These are phyloP conservation scores for Candida gorgasii DNA, from an alignment of 805 yeast genomes.

Conservation along the genomic window DNA sequence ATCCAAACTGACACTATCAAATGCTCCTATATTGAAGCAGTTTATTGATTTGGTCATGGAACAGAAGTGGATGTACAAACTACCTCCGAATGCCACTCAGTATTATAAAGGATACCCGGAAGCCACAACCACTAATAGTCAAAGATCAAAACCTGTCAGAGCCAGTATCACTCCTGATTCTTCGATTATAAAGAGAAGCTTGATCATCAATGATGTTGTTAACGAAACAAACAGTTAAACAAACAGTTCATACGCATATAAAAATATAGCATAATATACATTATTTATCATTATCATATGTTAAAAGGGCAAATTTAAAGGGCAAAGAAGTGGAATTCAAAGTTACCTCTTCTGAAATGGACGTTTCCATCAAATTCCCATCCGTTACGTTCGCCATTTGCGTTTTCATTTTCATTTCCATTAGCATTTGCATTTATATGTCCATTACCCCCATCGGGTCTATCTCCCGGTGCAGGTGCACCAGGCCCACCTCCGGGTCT, in stretches of 20 bases:
- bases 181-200: constrained; percentile 22
- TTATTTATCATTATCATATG: not conserved
- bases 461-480: constrained; percentile 9
- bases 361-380: constrained; percentile 20
- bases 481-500: not conserved
- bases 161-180: no score
- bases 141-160: constrained; percentile 1
- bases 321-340: constrained; percentile 27
- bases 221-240: constrained; percentile 22
- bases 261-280: not conserved
- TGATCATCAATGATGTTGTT: constrained; percentile 30
- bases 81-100: constrained; percentile 47
- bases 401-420: constrained; percentile 3
- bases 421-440: not conserved
- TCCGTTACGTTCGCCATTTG: constrained; percentile 13
- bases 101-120: constrained; percentile 30
- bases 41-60: constrained; percentile 59
- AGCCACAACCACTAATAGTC: no score
- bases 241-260: not conserved
- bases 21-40: constrained; percentile 52
- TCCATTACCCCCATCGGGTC: constrained; percentile 2
- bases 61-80: constrained; percentile 63
- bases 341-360: constrained; percentile 27
- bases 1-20: constrained; percentile 60
- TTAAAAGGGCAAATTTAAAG: not conserved